Conservation (phyloP, 208 protist species). For the Leishmania tarentolae region DNA sequence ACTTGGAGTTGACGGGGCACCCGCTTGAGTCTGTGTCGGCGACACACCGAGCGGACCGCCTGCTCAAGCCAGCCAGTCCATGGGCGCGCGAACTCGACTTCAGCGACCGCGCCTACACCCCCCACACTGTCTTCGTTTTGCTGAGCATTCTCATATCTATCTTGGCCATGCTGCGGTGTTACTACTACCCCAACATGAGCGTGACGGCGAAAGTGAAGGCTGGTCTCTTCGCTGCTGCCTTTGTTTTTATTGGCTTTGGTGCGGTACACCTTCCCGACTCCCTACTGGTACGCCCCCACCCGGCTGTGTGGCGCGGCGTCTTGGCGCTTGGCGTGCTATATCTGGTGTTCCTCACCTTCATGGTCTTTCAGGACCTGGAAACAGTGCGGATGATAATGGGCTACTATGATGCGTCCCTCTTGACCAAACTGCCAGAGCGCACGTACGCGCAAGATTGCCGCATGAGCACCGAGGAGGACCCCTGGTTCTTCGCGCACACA, state of each 20-base stretch:
- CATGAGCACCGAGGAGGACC: conserved; percentile 86
- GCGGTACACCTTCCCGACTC: conserved; percentile 92
- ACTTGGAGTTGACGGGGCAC: background rate
- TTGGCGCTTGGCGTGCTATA: conserved; percentile 93
- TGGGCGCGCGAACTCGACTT: conserved; percentile 65
- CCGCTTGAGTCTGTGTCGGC: conserved; percentile 30
- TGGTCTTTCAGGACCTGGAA: conserved; percentile 91
- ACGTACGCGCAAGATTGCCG: conserved; percentile 94
- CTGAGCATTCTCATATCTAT: conserved; percentile 47
- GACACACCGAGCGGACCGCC: conserved; percentile 17
- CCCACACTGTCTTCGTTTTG: conserved; percentile 66
- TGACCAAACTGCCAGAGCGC: conserved; percentile 75
- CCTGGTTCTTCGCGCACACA: conserved; percentile 73
- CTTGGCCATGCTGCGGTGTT: conserved; percentile 64
- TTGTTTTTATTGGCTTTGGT: conserved; percentile 91
- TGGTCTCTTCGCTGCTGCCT: conserved; percentile 59
- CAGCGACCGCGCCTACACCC: conserved; percentile 55
- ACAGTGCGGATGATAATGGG: conserved; percentile 60
- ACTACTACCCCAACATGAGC: conserved; percentile 50
- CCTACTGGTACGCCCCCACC: conserved; percentile 95
- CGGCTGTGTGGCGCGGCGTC: conserved; percentile 93
- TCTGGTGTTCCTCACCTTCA: conserved; percentile 88
- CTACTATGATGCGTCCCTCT: conserved; percentile 85
- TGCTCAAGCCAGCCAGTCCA: conserved; percentile 40
- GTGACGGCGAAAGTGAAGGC: conserved; percentile 63